Evolutionary conservation across 495 filamentous ascomycete species (phyloP), one percentile per base, ranked within the genome.

Genomic region (Pyrenula massariospora): DNA sequence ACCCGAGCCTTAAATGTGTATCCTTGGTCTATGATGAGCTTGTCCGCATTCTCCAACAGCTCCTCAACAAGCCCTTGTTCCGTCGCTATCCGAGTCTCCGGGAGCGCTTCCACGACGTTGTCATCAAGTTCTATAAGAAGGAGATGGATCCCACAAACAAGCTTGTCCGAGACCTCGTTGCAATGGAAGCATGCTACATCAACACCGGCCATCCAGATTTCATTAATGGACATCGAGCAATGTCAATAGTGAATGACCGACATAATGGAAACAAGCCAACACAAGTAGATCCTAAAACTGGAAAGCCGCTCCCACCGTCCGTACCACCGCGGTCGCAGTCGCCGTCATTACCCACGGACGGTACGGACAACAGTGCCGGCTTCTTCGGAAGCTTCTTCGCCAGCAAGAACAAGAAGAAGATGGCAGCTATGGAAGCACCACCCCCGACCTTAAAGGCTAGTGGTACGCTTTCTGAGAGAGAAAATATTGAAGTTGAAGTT

Each of bases 181-280:
- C 84, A 10, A 97, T 97, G 94, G 94, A 99, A 68, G 65, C 92
- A 12, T 92, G 87, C 71, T 99, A 99, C 66, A 86, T 99, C 76
- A 99, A 99, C 74, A 99, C 94, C 47, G 94, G 89, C 5, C 94
- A 99, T 67, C 94, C 94, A 20, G 94, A 99, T 68, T 99, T 99
- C 72, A 75, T 99, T 49, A 97, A 95, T 65, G 94, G 94, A 36
- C 90, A 95, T 69, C 82, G 87, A 59, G 92, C 93, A 20, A 99
- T 99, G 94, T 87, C 93, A 25, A 90, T 97, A 52, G 90, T 99
- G 57, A 89, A 96, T 66, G 94, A 99, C 63, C 84, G 85, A 54
- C 85, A 94, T 68, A 83, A 75, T 60, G 77, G 84, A 12, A 62
- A 81, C 49, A 93, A 91, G 68, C 94, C 94, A 12, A 90, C 91